Base-by-base conservation (phyloP, 2,329 filamentous ascomycete genomes). In the Scorias spongiosa region DNA sequence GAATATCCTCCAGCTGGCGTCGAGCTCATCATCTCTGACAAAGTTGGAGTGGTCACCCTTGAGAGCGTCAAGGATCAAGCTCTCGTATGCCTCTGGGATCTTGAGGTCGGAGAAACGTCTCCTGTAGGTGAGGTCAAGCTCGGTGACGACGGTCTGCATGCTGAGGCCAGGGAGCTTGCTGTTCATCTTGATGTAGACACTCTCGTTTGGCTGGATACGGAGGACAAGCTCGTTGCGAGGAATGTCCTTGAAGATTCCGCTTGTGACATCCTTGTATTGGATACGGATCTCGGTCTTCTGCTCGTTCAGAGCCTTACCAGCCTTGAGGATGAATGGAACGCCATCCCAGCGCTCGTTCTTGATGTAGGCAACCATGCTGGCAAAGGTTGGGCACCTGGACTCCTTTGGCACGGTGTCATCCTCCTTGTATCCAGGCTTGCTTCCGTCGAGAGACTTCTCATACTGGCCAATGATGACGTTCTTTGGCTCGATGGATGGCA, bases 101-200 rank as follows among this genome's bases (percentile, higher is more conserved):
- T 98, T 98, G 46, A 98, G 78, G 67, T 98, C 91, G 14, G 91
- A 96, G 79, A 98, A 98, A 55, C 93, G 84, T 66, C 91, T 81
- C 63, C 93, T 80, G 74, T 98, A 98, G 51, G 93, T 98, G 54
- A 98, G 78, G 62, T 98, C 91, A 48, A 98, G 83, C 71, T 98
- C 91, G 48, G 91, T 98, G 56, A 95, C 85, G 34, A 96, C 91
- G 10, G 91, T 98, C 74, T 98, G 91, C 88, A 96, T 98, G 72
- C 87, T 96, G 58, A 98, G 74, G 57, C 91, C 91, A 15, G 91
- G 93, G 47, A 98, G 75, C 75, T 98, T 98, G 28, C 89, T 96
- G 81, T 98, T 98, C 91, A 98, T 98, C 80, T 98, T 98, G 67
- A 96, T 93, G 71, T 98, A 98, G 54, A 98, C 88, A 63, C 85